Evolutionary conservation across 768 basidiomycete genomes (phyloP), one percentile per base, ranked within the genome.

Genomic region (Ephemerocybe angulata): DNA sequence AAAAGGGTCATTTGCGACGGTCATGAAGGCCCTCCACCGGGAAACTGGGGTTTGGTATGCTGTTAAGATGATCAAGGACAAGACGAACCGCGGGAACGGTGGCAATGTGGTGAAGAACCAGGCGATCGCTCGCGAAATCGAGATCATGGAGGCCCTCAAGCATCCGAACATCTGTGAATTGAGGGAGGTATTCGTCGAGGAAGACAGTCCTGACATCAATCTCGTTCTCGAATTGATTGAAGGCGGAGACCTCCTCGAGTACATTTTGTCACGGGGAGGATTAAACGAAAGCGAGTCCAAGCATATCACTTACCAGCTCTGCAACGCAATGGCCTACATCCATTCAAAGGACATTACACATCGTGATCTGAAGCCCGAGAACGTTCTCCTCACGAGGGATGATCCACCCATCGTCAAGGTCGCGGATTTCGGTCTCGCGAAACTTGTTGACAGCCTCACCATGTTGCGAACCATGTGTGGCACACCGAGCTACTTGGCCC

Each of bases 341-440:
- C 90, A 90, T 57, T 75, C 73, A 7, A 75, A 83, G 63, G 88
- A 87, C 15, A 86, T 99, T 42, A 82, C 93, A 0, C 96, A 98
- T 70, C 88, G 97, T 42, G 97, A 99, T 68, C 72, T 98, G 42
- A 97, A 97, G 68, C 95, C 96, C 1, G 88, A 90, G 86, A 95
- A 96, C 61, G 84, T 95, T 6, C 79, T 96, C 1, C 69, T 97
- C n/a, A 94, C 93, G 1, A 74, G 65, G 10, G 81, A 85, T 38
- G 59, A 75, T 2, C 89, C 88, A 0, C 88, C 88, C 0, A 69
- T 72, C 1, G 84, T 91, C 61, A 98, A 98, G 65, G 87, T 98
- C 15, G 95, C 96, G 2, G 96, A 98, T 69, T 99, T 97, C 65
- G 96, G 96, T 3, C 81, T 98, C 6, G 95, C 96, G 1, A 99